A percentile compares a stretch with the other conserved stretches of the same genome.
Evolutionary conservation across 2,329 filamentous ascomycete species (phyloP).

Genomic region (Chaetomium sp.): DNA sequence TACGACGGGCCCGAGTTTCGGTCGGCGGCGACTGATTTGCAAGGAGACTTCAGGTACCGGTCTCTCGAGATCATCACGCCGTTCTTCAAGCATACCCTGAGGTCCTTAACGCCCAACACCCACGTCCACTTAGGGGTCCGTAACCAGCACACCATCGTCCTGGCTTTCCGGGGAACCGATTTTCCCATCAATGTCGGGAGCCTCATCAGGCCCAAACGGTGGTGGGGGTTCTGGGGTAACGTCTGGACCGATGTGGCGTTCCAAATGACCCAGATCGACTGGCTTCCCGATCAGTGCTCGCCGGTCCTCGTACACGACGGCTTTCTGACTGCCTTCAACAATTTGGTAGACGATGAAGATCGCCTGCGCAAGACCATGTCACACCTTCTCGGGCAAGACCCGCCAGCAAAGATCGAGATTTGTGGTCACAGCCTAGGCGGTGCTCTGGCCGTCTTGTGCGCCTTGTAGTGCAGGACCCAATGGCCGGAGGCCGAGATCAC

Average conservation of each 20-base stretch:
- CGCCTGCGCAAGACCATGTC: not conserved
- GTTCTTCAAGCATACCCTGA: constrained; percentile 3
- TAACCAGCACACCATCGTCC: not conserved
- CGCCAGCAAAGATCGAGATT: constrained; percentile 1
- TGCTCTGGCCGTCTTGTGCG: constrained; percentile 6
- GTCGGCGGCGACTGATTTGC: not conserved
- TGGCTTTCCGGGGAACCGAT: constrained; percentile 9
- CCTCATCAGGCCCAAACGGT: constrained; percentile 3
- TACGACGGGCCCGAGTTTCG: constrained; percentile 9
- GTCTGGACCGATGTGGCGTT: constrained; percentile 10
- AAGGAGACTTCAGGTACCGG: constrained; percentile 5
- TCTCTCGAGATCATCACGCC: constrained; percentile 7
- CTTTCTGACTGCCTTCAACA: constrained; percentile 9
- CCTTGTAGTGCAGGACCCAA: constrained; percentile 6
- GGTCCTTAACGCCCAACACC: constrained; percentile 5
- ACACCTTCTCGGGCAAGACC: not conserved
- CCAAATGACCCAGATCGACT: constrained; percentile 2
- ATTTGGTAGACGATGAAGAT: not conserved
- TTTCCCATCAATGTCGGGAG: constrained; percentile 6
- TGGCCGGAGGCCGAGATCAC: constrained; percentile 4
- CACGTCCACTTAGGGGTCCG: constrained; percentile 8
- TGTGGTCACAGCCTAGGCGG: constrained; percentile 11
- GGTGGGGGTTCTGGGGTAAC: constrained; percentile 12
- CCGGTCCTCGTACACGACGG: constrained; percentile 7
- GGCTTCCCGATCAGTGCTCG: not conserved